Evolutionary conservation across 805 yeast genomes (phyloP).

Genomic region (Starmerella bacillaris): DNA sequence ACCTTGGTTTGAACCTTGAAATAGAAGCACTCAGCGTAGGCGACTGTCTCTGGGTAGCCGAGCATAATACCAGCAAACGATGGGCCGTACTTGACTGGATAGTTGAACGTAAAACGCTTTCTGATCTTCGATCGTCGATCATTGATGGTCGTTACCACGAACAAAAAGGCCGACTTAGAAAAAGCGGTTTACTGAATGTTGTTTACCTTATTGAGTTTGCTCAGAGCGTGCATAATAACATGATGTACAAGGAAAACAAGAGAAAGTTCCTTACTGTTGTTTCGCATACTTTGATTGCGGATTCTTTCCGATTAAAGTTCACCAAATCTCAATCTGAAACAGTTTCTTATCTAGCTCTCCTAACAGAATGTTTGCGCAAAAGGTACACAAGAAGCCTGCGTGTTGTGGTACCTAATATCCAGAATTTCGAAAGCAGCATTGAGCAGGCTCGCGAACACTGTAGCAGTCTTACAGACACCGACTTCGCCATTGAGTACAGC

Average conservation of each 20-base stretch:
- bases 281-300: constrained; percentile 46
- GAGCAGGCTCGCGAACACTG: constrained; percentile 10
- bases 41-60: constrained; percentile 80
- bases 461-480: constrained; percentile 20
- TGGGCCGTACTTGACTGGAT: constrained; percentile 62
- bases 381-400: constrained; percentile 24
- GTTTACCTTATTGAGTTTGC: constrained; percentile 67
- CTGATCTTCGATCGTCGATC: constrained; percentile 67
- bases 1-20: constrained; percentile 34
- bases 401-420: constrained; percentile 36
- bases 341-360: constrained; percentile 35
- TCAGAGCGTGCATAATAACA: constrained; percentile 11
- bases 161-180: constrained; percentile 59
- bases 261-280: constrained; percentile 64
- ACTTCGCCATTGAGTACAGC: constrained; percentile 23
- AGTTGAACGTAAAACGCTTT: constrained; percentile 78
- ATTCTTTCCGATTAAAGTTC: constrained; percentile 47
- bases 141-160: constrained; percentile 78
- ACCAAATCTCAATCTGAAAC: constrained; percentile 64
- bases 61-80: constrained; percentile 35
- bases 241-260: constrained; percentile 16
- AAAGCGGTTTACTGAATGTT: constrained; percentile 48
- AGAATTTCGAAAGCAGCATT: constrained; percentile 31
- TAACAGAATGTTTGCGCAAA: constrained; percentile 30
- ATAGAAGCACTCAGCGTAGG: constrained; percentile 56